A percentile compares a stretch with the other conserved stretches of the same genome.
phyloP scores from a whole-genome alignment of 176 grass and related monocot species.

The Aegilops longissima region DNA sequence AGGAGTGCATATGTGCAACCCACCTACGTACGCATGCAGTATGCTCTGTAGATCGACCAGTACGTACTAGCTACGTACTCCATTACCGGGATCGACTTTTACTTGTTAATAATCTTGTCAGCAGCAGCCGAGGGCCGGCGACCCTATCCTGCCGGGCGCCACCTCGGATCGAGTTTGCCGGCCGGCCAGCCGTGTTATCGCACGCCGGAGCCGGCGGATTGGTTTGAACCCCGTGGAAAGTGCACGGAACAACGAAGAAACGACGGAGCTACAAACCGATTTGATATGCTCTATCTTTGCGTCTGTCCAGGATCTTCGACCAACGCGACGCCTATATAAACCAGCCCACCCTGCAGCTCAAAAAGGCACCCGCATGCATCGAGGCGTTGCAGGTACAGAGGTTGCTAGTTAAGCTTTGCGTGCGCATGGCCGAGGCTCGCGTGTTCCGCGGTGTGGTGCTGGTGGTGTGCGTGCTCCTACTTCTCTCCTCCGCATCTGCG shows the following conservation, averaged over 20 bases:
- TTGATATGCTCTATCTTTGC: not conserved
- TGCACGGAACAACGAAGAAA: not conserved
- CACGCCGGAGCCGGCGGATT: not conserved
- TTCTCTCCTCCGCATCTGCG: conserved; percentile 7
- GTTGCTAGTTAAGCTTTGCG: not conserved
- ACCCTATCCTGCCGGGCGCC: not conserved
- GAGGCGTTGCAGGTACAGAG: not conserved
- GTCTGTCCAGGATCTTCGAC: too few species aligned
- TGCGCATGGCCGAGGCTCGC: conserved; percentile 19
- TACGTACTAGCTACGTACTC: not conserved
- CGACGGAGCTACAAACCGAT: not conserved
- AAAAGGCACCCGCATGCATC: not conserved
- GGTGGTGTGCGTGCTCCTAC: conserved; percentile 4
- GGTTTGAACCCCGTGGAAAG: not conserved
- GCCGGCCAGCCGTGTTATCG: not conserved
- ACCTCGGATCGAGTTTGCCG: not conserved
- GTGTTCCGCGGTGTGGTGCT: not conserved
- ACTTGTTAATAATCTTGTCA: not conserved
- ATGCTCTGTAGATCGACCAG: too few species aligned
- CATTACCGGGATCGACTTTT: not conserved
- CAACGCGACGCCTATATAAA: not conserved
- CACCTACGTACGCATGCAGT: too few species aligned
- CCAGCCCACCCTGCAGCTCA: too few species aligned
- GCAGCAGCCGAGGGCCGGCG: not conserved
- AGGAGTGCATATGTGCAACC: not conserved